Conservation (phyloP, 2,329 filamentous ascomycete genomes). For the Aspergillus aculeatinus region DNA sequence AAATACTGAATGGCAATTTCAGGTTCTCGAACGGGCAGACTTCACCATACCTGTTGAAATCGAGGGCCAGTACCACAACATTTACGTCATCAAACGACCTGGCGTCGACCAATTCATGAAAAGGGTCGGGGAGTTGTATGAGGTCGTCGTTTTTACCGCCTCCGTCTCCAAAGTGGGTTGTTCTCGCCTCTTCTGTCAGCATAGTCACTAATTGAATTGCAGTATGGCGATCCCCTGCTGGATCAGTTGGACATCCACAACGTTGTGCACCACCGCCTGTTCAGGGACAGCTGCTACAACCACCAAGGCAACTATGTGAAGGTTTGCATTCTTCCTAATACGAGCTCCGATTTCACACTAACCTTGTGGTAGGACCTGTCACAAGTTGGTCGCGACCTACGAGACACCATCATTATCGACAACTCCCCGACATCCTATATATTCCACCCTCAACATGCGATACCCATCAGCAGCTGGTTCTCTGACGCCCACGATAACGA, state of each 20-base stretch:
- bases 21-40: slow-evolving; percentile 97
- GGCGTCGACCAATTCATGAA: slow-evolving; percentile 99
- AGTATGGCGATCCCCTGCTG: slow-evolving; percentile 94
- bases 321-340: slow-evolving; percentile 33
- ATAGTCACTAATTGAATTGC: slow-evolving; percentile 14
- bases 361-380: slow-evolving; percentile 69
- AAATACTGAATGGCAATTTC: slow-evolving; percentile 12
- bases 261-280: slow-evolving; percentile 91
- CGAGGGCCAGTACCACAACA: slow-evolving; percentile 97
- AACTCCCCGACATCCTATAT: slow-evolving; percentile 99
- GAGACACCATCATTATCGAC: slow-evolving; percentile 98
- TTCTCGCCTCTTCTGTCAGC: background rate
- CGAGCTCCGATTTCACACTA: slow-evolving; percentile 7
- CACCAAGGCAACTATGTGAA: slow-evolving; percentile 99
- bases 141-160: slow-evolving; percentile 97
- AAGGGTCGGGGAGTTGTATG: slow-evolving; percentile 92
- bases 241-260: slow-evolving; percentile 97
- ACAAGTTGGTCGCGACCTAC: slow-evolving; percentile 90
- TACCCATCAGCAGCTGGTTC: slow-evolving; percentile 99
- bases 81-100: slow-evolving; percentile 99
- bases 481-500: slow-evolving; percentile 99
- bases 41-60: slow-evolving; percentile 99
- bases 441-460: slow-evolving; percentile 97
- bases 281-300: slow-evolving; percentile 98
- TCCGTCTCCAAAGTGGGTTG: slow-evolving; percentile 86